These are phyloP conservation scores for Beauveria asiatica DNA, from an alignment of 2,329 filamentous ascomycete genomes.

Conservation along the genomic window DNA sequence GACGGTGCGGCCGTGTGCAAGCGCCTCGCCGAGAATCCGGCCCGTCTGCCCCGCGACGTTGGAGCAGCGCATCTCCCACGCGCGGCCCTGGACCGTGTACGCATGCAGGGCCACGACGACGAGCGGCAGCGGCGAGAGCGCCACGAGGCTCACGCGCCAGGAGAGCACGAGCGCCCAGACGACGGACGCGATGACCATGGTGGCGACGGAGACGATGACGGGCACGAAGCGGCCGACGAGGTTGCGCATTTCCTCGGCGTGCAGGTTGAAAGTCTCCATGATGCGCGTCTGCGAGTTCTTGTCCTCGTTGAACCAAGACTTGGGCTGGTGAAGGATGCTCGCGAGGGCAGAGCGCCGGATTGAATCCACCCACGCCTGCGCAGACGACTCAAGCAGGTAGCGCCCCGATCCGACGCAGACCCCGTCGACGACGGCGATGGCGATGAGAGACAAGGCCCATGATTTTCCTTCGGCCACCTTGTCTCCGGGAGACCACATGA, in stretches of 20 bases:
- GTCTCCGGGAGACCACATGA: constrained; percentile 51
- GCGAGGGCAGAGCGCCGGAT: constrained; percentile 61
- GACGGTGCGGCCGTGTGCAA: constrained; percentile 72
- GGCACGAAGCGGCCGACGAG: constrained; percentile 71
- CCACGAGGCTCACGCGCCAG: constrained; percentile 76
- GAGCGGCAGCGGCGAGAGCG: constrained; percentile 58
- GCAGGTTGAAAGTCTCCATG: constrained; percentile 65
- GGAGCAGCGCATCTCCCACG: constrained; percentile 65
- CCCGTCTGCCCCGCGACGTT: constrained; percentile 51
- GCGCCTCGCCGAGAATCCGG: constrained; percentile 58
- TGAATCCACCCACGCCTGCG: constrained; percentile 67
- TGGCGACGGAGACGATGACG: constrained; percentile 54
- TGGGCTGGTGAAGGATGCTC: constrained; percentile 66
- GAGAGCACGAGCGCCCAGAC: constrained; percentile 65
- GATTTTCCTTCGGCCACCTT: constrained; percentile 42
- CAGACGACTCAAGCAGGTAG: constrained; percentile 62
- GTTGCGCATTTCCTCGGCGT: constrained; percentile 81
- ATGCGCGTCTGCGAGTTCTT: constrained; percentile 56
- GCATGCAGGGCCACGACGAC: constrained; percentile 57
- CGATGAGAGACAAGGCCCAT: constrained; percentile 65
- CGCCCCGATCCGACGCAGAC: constrained; percentile 56
- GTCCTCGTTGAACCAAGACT: constrained; percentile 66
- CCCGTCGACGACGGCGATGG: constrained; percentile 59
- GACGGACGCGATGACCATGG: constrained; percentile 62
- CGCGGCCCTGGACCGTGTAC: constrained; percentile 56